Evolutionary conservation across 2,329 filamentous ascomycete genomes (phyloP).

Genomic region (Sarocladiaceae sp.): DNA sequence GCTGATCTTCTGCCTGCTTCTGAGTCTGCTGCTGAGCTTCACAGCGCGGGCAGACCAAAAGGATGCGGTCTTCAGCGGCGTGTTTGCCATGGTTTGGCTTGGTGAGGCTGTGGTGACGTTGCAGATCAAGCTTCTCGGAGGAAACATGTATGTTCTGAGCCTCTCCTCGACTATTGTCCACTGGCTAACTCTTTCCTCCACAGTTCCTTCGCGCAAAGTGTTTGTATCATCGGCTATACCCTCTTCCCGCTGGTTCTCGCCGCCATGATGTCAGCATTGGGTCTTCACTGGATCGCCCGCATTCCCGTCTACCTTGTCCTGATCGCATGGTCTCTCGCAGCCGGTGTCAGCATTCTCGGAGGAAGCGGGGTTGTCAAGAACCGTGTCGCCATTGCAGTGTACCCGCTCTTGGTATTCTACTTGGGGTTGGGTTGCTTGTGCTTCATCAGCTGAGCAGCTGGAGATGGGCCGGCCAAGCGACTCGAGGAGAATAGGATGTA

Average conservation of each 20-base stretch:
- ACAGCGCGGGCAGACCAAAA: constrained; percentile 73
- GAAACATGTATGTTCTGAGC: constrained; percentile 74
- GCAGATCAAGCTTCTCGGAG: constrained; percentile 93
- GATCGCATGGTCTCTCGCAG: constrained; percentile 87
- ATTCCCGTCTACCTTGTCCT: constrained; percentile 89
- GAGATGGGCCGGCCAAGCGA: too few species aligned
- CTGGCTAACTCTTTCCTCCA: constrained; percentile 16
- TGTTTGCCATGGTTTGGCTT: constrained; percentile 96
- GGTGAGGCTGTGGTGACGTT: constrained; percentile 95
- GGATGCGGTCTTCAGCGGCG: constrained; percentile 86
- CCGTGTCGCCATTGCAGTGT: constrained; percentile 86
- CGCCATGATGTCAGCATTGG: constrained; percentile 76
- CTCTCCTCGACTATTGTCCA: neutral
- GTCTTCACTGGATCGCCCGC: constrained; percentile 70
- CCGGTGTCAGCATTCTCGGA: constrained; percentile 90
- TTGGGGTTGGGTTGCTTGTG: constrained; percentile 87
- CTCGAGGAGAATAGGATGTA: neutral
- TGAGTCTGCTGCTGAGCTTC: constrained; percentile 83
- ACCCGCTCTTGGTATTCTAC: constrained; percentile 93
- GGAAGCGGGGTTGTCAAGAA: constrained; percentile 95
- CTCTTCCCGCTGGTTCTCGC: constrained; percentile 95
- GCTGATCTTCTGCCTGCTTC: constrained; percentile 82
- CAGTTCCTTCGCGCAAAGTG: constrained; percentile 94
- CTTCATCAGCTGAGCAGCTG: constrained; percentile 70
- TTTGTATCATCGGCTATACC: constrained; percentile 98